These are phyloP conservation scores for Liquidambar formosana DNA, from an alignment of 164 flowering plant genomes.

Conservation along the genomic window DNA sequence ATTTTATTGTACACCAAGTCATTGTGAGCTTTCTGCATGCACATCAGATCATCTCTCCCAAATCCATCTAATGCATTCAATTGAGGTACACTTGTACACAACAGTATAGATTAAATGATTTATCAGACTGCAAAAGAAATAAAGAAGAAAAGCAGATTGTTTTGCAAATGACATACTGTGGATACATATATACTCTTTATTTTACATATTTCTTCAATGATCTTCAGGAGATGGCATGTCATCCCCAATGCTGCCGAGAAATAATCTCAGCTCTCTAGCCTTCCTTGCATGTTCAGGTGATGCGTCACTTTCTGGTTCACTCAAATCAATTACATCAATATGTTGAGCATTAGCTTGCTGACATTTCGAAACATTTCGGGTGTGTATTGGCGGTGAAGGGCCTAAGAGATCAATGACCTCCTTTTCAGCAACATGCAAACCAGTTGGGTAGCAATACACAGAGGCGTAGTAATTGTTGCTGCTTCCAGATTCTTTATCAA, in stretches of 20 bases:
- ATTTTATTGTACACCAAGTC: too few species aligned
- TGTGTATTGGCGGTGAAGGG: constrained; percentile 54
- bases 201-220: neutral
- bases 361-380: constrained; percentile 25
- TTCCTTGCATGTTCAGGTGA: constrained; percentile 65
- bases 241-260: constrained; percentile 39
- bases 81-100: neutral
- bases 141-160: neutral
- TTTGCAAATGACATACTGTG: neutral
- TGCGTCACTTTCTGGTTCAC: constrained; percentile 65
- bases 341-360: constrained; percentile 18
- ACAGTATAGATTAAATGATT: neutral
- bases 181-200: neutral
- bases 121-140: neutral
- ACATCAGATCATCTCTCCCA: too few species aligned
- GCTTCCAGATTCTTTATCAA: constrained; percentile 11
- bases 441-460: neutral
- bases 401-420: constrained; percentile 75
- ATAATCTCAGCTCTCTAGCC: constrained; percentile 64
- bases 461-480: neutral
- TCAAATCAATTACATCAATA: constrained; percentile 53
- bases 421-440: constrained; percentile 3
- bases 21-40: too few species aligned
- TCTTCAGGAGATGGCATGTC: constrained; percentile 8
- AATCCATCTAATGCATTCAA: too few species aligned